Evolutionary conservation across 345 rosid genomes (phyloP).

Genomic region (Geranium brycei): DNA sequence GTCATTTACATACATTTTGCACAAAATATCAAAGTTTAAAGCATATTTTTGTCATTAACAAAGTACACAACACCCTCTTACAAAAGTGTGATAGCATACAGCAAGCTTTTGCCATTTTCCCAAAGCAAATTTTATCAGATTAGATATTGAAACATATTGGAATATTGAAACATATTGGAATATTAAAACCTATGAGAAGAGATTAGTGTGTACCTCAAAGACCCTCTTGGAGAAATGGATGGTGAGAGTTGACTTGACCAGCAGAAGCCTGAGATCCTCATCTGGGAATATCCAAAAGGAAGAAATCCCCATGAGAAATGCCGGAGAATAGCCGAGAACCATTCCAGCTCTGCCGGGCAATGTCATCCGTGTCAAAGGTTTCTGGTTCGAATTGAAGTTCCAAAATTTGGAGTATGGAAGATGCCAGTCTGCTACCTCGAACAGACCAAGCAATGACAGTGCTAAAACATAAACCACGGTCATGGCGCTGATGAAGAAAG

Average conservation of each 20-base stretch:
- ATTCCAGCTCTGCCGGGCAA: conserved; percentile 37
- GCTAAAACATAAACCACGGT: conserved; percentile 13
- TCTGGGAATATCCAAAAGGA: conserved; percentile 38
- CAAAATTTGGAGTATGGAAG: conserved; percentile 49
- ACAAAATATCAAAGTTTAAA: no score
- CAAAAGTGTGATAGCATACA: no score
- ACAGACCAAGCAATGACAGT: conserved; percentile 17
- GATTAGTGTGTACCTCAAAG: conserved; percentile 25
- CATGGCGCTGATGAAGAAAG: conserved; percentile 21
- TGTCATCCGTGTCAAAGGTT: neutral
- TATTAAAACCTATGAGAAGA: no score
- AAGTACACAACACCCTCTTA: no score
- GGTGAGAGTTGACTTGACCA: conserved; percentile 40
- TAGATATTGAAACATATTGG: no score
- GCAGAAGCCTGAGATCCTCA: conserved; percentile 31
- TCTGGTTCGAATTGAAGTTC: conserved; percentile 1
- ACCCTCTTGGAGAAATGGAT: conserved; percentile 63
- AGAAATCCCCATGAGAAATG: conserved; percentile 34
- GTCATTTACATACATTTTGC: no score
- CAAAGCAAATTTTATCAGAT: no score
- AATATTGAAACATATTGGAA: no score
- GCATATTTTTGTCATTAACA: no score
- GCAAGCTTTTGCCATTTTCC: neutral
- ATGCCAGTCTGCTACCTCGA: conserved; percentile 36
- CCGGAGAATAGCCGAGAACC: conserved; percentile 45